Evolutionary conservation across 805 yeast species (phyloP), one percentile per base, ranked within the genome.

Genomic region (Metschnikowia dekortorum): DNA sequence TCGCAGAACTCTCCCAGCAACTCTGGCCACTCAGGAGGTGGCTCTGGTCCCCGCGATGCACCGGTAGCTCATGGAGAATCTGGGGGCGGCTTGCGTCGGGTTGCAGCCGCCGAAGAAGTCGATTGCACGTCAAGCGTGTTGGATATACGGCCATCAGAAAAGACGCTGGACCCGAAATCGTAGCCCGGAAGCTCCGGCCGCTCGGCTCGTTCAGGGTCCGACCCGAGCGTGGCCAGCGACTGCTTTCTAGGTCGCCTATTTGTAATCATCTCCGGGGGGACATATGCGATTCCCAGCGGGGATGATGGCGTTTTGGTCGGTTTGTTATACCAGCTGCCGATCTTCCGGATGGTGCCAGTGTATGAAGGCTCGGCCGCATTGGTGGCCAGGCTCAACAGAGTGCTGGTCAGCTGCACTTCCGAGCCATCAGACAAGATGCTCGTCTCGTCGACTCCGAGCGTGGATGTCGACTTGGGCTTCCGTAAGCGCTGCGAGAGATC

Each of bases 261-360:
- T 39, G 79, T 71, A n/a, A 84, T 84, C 89, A 84, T 84, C 60
- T 83, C 87, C 0, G 88, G 88, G 0, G 84, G 79, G 6, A 64
- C 68, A 50, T 76, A 74, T 1, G 42, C 16, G 7, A 48, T 8
- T 1, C 41, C 39, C 10, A 9, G 43, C 14, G 49, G 28, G 9
- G 50, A 32, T 2, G 47, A 30, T 31, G 38, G 46, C 31, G 31
- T 50, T 35, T 53, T 52, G 22, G 71, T 78, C 49, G 78, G 78
- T 34, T 75, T 81, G 47, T 74, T 75, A 57, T 86, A 86, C 89
- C 92, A 84, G 53, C 79, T 83, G 1, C 87, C 87, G 7, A 87
- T 64, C 58, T 81, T 85, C 32, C 43, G 43, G 8, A 39, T 39
- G 34, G 43, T 29, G 22, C 43, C 43, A 4, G 43, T 29, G 33